Base-by-base conservation (phyloP, 2,329 filamentous ascomycete genomes). In the Cercospora brassicicola region DNA sequence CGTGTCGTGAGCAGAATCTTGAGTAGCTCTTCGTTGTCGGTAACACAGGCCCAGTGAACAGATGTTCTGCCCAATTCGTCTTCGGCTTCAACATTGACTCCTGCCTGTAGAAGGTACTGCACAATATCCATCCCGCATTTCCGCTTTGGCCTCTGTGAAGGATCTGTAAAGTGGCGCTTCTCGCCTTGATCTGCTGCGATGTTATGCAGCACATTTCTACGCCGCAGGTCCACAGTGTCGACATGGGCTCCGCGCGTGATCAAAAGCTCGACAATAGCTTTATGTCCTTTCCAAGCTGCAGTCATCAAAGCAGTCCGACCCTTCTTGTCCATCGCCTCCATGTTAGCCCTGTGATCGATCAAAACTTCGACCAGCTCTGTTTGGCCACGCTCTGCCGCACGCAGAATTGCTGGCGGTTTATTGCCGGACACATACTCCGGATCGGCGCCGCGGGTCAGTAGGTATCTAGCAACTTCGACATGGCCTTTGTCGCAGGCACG, bases 301-400 rank as follows among this genome's bases (percentile, higher is more conserved):
- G 79, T 81, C 80, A 82, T 82, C 48, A 83, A 68, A 51, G 78
- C 79, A 48, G 80, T 82, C 15, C 81, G 75, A 4, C 80, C 80
- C 66, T 82, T 84, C 59, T 82, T 81, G 73, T 87, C 84, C 28
- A 61, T 42, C 15, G 71, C 69, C 59, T 75, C 73, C 31, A 71
- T 26, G 60, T 73, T 66, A 13, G 69, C 71, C 15, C 68, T 64
- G 51, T 71, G 63, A 26, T 73, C 71, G 18, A 70, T 67, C 3
- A 73, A 65, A n/a, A 67, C 62, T 20, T 70, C 64, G 6, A 68
- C 65, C 7, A 73, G 66, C 2, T 66, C 66, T 10, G 26, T 28
- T 15, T 68, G 67, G 26, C 72, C 72, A 64, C 69, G 64, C 51
- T 71, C 70, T 4, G 72, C 72, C 3, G 72, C 72, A n/a, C 72